Base-by-base conservation (phyloP, 441 rosid species). In the Pelargonium australe region DNA sequence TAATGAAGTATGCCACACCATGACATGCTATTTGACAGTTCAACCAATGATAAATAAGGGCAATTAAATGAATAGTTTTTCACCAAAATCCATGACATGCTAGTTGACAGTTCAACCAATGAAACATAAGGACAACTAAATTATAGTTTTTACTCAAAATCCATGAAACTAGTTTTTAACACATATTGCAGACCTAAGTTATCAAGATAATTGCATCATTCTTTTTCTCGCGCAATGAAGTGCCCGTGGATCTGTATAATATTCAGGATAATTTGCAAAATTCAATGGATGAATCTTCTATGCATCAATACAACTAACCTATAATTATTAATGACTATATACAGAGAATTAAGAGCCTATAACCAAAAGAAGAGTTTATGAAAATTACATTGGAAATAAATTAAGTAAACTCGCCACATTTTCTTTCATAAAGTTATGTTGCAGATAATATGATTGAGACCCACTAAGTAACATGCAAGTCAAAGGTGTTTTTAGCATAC, bases 391-490 rank as follows among this genome's bases (percentile, higher is more conserved):
- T 10, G 11, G 25, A 5, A 23, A 23, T 20, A 55, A 5, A 16
- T 17, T 5, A 55, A 31, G 63, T 20, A 9, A 60, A 60, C 8
- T 37, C 63, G 20, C 9, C 34, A 60, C 2, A 10, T 60, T 60
- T 13, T 60, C 19, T 60, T 9, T 2, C 5, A 5, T 13, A 53
- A 31, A 60, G 34, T 60, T 9, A 60, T 8, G 2, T 5, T 60
- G 63, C 63, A 20, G n/a, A 60, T 13, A 20, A 3, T 10, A 5
- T 60, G n/a, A 60, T 60, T 2, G 20, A 11, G 31, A 10, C 20
- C 49, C 63, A 60, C 1, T 23, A 60, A 60, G 34, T 60, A 60
- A 60, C 63, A 60, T 20, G 63, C 63, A 60, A 58, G 14, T 10
- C 20, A 20, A 60, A 20, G 20, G 20, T 60, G 6, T 60, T 10